Evolutionary conservation across 2,329 filamentous ascomycete genomes (phyloP).

Genomic region (Dactylonectria macrodidyma): DNA sequence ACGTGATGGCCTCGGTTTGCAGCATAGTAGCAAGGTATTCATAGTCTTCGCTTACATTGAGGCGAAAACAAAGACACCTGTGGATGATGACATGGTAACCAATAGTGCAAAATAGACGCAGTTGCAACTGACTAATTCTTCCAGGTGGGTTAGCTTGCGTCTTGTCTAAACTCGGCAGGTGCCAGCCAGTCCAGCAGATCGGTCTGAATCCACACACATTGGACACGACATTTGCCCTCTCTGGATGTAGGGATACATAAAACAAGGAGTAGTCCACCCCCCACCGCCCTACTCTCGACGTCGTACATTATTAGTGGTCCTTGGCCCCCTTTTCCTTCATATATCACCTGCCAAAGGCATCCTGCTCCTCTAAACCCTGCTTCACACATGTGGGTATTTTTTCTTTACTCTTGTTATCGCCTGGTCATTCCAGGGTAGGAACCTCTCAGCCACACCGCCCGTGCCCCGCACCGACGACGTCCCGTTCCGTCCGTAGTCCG

Average conservation of each 20-base stretch:
- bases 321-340: too few relatives aligned
- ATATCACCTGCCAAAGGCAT: too few relatives aligned
- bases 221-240: not conserved
- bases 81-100: not conserved
- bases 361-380: too few relatives aligned
- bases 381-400: too few relatives aligned
- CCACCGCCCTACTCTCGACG: not conserved
- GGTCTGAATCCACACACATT: not conserved
- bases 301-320: not conserved
- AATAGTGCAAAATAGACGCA: not conserved
- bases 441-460: too few relatives aligned
- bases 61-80: too few relatives aligned
- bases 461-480: too few relatives aligned
- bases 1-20: constrained; percentile 7
- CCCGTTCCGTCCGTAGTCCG: too few relatives aligned
- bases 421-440: too few relatives aligned
- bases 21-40: not conserved
- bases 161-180: constrained; percentile 17
- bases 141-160: not conserved
- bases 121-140: not conserved
- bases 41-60: not conserved
- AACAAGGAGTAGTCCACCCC: not conserved
- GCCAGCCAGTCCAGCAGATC: not conserved
- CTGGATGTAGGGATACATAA: not conserved
- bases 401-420: too few relatives aligned